Evolutionary conservation across 2,329 filamentous ascomycete genomes (phyloP).

Genomic region (Penicillium thymicola): DNA sequence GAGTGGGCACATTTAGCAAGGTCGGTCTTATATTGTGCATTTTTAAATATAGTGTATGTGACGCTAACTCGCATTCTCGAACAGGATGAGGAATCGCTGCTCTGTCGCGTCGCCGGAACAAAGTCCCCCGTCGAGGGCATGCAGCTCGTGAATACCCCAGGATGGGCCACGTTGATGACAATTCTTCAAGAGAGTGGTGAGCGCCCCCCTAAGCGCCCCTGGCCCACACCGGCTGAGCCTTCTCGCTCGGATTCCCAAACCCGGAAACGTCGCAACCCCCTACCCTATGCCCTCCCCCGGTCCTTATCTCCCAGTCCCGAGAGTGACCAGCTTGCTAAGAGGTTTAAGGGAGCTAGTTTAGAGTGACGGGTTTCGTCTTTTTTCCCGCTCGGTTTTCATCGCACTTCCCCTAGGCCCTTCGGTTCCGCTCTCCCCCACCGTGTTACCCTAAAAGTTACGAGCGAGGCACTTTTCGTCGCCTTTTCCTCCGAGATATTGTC

Average conservation of each 20-base stretch:
- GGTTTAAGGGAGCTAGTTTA: constrained; percentile 62
- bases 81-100: constrained; percentile 83
- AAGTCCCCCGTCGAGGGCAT: constrained; percentile 78
- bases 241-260: constrained; percentile 31
- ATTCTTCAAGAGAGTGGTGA: constrained; percentile 98
- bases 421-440: neutral
- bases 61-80: constrained; percentile 10
- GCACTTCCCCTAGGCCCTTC: neutral
- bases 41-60: constrained; percentile 4
- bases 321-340: constrained; percentile 62
- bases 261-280: constrained; percentile 28
- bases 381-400: constrained; percentile 9
- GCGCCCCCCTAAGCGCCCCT: constrained; percentile 74
- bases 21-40: constrained; percentile 50
- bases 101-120: constrained; percentile 78
- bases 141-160: constrained; percentile 78
- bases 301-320: constrained; percentile 45
- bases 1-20: constrained; percentile 78
- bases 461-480: neutral
- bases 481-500: neutral
- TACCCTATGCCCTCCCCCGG: constrained; percentile 26
- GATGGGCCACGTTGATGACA: constrained; percentile 90
- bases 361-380: constrained; percentile 31
- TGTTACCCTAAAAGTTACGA: neutral
- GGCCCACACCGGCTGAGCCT: constrained; percentile 42